Percentiles rank a stretch among this genome's conserved stretches.
Conservation (phyloP, 208 protist species). For the Trypanosoma boissoni region DNA sequence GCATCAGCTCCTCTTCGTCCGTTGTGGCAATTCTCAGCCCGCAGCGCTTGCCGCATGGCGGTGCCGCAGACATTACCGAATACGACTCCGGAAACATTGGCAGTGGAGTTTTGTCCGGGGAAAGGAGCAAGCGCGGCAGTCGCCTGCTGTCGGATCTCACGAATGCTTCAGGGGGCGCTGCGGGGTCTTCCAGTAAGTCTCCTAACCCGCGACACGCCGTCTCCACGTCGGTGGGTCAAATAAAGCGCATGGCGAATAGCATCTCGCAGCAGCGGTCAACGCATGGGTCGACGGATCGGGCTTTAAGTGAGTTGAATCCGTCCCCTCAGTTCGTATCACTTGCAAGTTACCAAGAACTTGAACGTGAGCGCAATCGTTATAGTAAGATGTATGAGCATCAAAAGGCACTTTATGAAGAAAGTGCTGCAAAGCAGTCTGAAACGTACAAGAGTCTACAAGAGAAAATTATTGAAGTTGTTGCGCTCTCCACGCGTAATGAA, state of each 20-base stretch:
- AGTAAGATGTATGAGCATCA: conserved; percentile 91
- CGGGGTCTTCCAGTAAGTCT: conserved; percentile 40
- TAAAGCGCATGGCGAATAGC: conserved; percentile 25
- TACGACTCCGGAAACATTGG: conserved; percentile 60
- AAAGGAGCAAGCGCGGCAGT: background rate
- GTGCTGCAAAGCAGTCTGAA: conserved; percentile 67
- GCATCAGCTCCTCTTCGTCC: conserved; percentile 68
- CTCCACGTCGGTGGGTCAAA: conserved; percentile 17
- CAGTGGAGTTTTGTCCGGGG: conserved; percentile 13
- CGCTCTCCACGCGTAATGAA: conserved; percentile 83
- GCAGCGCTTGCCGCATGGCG: conserved; percentile 44
- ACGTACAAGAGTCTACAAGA: conserved; percentile 76
- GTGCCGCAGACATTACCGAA: conserved; percentile 59
- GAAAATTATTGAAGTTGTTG: conserved; percentile 86
- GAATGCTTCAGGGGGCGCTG: conserved; percentile 20
- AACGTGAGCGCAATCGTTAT: conserved; percentile 73
- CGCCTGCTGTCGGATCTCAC: conserved; percentile 43
- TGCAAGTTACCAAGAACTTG: conserved; percentile 49
- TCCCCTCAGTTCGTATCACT: conserved; percentile 34
- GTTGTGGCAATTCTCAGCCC: conserved; percentile 72
- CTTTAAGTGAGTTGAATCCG: conserved; percentile 33
- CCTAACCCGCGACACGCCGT: conserved; percentile 40
- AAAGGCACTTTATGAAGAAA: conserved; percentile 76
- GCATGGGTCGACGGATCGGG: conserved; percentile 9
- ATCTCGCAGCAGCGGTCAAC: background rate